Conservation (phyloP, 371 early-diverging fungal species). For the Sporodiniella umbellata region DNA sequence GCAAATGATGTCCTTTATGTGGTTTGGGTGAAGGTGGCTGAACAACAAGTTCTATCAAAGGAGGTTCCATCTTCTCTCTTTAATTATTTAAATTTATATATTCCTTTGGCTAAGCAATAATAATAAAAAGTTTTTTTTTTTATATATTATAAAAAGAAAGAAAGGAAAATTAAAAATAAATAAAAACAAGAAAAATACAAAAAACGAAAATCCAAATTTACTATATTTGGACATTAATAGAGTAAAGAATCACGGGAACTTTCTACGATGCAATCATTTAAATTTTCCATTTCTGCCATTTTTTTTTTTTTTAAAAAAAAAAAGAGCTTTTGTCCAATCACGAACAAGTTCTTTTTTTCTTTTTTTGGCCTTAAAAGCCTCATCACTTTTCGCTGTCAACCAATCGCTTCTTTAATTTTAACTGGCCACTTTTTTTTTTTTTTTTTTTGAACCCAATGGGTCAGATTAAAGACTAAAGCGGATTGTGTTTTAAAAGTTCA, state of each 20-base stretch:
- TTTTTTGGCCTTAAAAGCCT: too few species aligned
- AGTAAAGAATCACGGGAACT: background rate
- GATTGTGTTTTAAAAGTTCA: too few species aligned
- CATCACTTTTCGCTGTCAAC: too few species aligned
- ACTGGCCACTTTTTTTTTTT: too few species aligned
- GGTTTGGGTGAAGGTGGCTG: conserved; percentile 18
- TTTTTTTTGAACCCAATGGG: too few species aligned
- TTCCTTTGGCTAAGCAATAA: background rate
- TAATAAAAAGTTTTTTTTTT: too few species aligned
- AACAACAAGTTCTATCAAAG: conserved; percentile 10
- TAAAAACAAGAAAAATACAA: background rate
- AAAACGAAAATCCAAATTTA: conserved; percentile 5
- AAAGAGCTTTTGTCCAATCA: too few species aligned
- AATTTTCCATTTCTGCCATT: conserved; percentile 6
- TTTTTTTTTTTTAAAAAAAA: background rate
- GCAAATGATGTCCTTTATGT: conserved; percentile 7
- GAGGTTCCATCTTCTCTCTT: too few species aligned
- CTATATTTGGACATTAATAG: conserved; percentile 11
- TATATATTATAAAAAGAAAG: conserved; percentile 2
- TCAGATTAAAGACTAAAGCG: too few species aligned
- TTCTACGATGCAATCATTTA: conserved; percentile 3
- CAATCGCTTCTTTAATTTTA: too few species aligned
- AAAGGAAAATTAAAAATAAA: background rate
- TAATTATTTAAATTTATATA: too few species aligned
- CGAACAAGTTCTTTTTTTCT: too few species aligned